phyloP scores from a whole-genome alignment of 345 rosid genomes.

The Camelina hispida region DNA sequence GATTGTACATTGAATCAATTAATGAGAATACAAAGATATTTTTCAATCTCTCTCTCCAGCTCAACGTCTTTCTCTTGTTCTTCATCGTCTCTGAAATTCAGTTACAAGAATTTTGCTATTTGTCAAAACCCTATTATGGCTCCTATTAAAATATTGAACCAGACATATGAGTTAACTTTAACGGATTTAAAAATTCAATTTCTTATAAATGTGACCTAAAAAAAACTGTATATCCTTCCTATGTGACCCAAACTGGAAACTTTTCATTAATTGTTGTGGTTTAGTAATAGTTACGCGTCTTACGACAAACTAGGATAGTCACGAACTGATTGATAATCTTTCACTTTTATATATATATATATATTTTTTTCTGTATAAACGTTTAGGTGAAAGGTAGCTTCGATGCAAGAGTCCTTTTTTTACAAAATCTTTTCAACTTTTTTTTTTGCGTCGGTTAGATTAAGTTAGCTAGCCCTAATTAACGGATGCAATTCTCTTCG shows the following conservation, averaged over 20 bases:
- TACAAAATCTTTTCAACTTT: slow-evolving; percentile 2
- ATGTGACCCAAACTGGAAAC: too few relatives aligned
- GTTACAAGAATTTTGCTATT: too few relatives aligned
- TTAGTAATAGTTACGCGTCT: too few relatives aligned
- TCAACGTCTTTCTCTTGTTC: too few relatives aligned
- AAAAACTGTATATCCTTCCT: background rate
- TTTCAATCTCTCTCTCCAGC: too few relatives aligned
- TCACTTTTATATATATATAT: background rate
- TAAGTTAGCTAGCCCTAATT: slow-evolving; percentile 26
- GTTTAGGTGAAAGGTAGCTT: background rate
- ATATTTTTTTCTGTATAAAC: background rate
- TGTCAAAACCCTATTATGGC: background rate
- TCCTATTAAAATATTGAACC: background rate
- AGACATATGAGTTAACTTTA: background rate
- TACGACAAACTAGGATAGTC: background rate
- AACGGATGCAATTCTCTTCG: slow-evolving; percentile 18
- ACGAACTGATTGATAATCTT: too few relatives aligned
- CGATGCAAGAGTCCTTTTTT: background rate
- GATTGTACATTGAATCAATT: too few relatives aligned
- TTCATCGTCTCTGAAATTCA: too few relatives aligned
- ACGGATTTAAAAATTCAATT: background rate
- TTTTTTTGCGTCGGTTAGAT: slow-evolving; percentile 15
- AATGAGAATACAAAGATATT: too few relatives aligned
- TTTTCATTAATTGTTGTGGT: too few relatives aligned
- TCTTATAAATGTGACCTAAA: slow-evolving; percentile 9